phyloP scores from a whole-genome alignment of 495 filamentous ascomycete genomes.

The Neurospora sp. region DNA sequence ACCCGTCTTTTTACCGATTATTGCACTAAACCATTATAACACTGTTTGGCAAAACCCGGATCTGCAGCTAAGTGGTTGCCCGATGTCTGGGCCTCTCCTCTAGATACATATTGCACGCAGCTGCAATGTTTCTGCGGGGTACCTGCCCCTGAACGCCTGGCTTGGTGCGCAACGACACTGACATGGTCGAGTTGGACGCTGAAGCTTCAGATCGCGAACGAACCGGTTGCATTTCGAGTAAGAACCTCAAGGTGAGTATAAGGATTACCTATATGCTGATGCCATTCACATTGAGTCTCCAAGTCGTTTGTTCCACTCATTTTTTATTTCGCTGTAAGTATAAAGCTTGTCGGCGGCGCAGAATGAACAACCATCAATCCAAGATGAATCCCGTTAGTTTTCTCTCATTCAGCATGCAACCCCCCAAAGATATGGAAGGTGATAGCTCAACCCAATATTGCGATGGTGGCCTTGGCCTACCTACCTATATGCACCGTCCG shows the following conservation, averaged over 20 bases:
- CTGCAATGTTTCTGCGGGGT: background rate
- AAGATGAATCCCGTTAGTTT: background rate
- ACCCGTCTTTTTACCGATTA: no score
- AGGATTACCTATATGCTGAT: background rate
- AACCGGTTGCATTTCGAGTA: background rate
- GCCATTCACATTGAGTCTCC: background rate
- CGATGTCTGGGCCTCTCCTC: background rate
- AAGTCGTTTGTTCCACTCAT: no score
- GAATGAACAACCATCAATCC: background rate
- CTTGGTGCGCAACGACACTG: no score
- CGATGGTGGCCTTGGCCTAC: background rate
- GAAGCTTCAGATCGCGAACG: no score
- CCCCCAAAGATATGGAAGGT: background rate
- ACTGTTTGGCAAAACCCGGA: no score
- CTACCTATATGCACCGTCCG: background rate
- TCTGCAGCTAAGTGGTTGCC: background rate
- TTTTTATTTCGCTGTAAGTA: background rate
- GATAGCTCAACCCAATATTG: background rate
- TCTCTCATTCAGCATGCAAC: background rate
- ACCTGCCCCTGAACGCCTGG: background rate
- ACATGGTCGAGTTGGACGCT: no score
- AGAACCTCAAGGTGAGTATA: background rate
- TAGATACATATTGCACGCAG: background rate
- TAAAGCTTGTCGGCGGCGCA: background rate
- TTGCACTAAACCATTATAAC: no score